A percentile compares a stretch with the other conserved stretches of the same genome.
phyloP scores from a whole-genome alignment of 768 basidiomycete genomes.

The Infundibulicybe gibba region DNA sequence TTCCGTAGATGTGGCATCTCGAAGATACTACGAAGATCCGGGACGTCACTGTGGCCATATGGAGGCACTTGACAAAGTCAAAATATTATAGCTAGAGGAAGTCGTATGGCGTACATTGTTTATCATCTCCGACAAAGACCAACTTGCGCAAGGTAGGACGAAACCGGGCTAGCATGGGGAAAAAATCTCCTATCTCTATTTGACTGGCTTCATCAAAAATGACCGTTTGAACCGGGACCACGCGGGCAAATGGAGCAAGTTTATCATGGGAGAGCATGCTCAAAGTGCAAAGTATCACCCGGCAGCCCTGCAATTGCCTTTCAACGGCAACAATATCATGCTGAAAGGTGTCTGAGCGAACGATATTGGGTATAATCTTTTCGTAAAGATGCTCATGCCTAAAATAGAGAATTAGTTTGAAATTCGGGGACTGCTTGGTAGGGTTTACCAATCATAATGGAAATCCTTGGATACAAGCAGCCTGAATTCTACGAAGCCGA shows the following conservation, averaged over 20 bases:
- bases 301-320: constrained; percentile 29
- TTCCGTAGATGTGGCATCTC: constrained; percentile 47
- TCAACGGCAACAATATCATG: constrained; percentile 14
- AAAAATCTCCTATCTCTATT: constrained; percentile 45
- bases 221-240: constrained; percentile 34
- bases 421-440: no score
- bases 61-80: constrained; percentile 54
- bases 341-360: constrained; percentile 36
- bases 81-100: constrained; percentile 3
- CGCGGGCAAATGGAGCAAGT: constrained; percentile 15
- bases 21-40: constrained; percentile 55
- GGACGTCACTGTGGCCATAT: constrained; percentile 51
- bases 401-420: background rate
- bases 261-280: constrained; percentile 51
- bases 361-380: constrained; percentile 40
- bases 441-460: constrained; percentile 55
- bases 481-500: constrained; percentile 47
- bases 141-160: constrained; percentile 33
- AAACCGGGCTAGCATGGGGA: constrained; percentile 33
- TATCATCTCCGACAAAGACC: constrained; percentile 51
- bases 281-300: constrained; percentile 65
- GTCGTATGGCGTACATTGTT: constrained; percentile 37
- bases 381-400: constrained; percentile 77
- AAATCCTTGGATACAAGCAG: constrained; percentile 65
- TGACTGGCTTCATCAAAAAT: constrained; percentile 57